Conservation (phyloP, 2,329 filamentous ascomycete genomes). For the Cladosporium sp. region DNA sequence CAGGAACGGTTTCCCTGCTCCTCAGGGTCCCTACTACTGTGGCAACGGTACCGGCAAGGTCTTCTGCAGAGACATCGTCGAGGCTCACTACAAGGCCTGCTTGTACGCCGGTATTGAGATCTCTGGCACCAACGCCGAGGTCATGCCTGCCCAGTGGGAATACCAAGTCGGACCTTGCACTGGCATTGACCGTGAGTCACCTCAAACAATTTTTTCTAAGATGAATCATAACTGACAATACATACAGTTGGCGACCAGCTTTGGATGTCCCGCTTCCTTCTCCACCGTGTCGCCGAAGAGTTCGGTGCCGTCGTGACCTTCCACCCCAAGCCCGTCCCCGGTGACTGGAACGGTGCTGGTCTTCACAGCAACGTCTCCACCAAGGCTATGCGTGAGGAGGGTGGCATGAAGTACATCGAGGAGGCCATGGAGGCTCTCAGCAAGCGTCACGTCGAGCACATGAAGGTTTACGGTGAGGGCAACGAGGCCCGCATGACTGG, state of each 20-base stretch:
- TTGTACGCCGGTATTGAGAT: slow-evolving; percentile 89
- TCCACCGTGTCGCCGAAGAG: slow-evolving; percentile 90
- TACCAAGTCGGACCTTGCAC: slow-evolving; percentile 91
- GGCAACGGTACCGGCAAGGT: slow-evolving; percentile 97
- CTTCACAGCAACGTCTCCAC: slow-evolving; percentile 94
- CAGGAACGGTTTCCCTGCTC: slow-evolving; percentile 82
- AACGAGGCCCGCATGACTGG: slow-evolving; percentile 94
- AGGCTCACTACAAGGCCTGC: slow-evolving; percentile 89
- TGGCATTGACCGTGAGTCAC: slow-evolving; percentile 72
- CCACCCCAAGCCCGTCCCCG: slow-evolving; percentile 91
- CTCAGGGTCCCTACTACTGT: slow-evolving; percentile 95
- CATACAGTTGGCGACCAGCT: slow-evolving; percentile 84
- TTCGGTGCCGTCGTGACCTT: slow-evolving; percentile 95
- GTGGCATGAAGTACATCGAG: slow-evolving; percentile 95
- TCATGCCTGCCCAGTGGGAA: slow-evolving; percentile 98
- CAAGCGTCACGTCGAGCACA: slow-evolving; percentile 57
- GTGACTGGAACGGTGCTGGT: slow-evolving; percentile 96
- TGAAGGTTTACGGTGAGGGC: slow-evolving; percentile 91
- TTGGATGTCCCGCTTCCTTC: slow-evolving; percentile 88
- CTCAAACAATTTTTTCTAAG: neutral
- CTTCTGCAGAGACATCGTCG: slow-evolving; percentile 96
- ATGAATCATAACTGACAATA: neutral
- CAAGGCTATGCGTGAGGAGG: slow-evolving; percentile 81
- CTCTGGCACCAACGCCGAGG: slow-evolving; percentile 97
- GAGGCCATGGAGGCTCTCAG: slow-evolving; percentile 62